A percentile compares a stretch with the other conserved stretches of the same genome.
Conservation (phyloP, 768 basidiomycete genomes). For the Tulasnella sp. region DNA sequence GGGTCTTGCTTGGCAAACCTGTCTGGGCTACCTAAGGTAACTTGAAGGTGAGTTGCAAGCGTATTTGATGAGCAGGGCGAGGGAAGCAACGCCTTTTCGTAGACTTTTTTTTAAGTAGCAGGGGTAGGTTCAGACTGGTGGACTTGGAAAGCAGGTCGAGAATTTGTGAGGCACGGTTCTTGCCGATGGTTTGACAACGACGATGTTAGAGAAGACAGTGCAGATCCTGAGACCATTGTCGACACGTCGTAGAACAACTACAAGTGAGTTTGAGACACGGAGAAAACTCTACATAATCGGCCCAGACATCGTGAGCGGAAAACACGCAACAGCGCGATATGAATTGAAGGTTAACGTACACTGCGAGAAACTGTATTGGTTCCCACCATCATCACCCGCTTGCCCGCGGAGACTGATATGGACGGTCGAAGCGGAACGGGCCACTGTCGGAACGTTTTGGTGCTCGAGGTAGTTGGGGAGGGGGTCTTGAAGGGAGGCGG, state of each 20-base stretch:
- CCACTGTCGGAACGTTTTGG: background rate
- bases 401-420: slow-evolving; percentile 35
- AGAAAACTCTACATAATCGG: slow-evolving; percentile 41
- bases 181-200: slow-evolving; percentile 19
- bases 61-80: slow-evolving; percentile 28
- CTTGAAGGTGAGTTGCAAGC: slow-evolving; percentile 35
- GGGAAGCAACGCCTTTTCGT: background rate
- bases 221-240: slow-evolving; percentile 46
- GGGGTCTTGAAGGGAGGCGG: slow-evolving; percentile 17
- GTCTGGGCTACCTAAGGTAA: slow-evolving; percentile 26
- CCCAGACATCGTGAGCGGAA: slow-evolving; percentile 42
- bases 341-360: slow-evolving; percentile 34
- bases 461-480: slow-evolving; percentile 26
- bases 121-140: no score
- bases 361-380: slow-evolving; percentile 57
- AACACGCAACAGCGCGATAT: background rate
- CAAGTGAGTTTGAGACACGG: slow-evolving; percentile 51
- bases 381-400: slow-evolving; percentile 61
- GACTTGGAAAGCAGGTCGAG: no score
- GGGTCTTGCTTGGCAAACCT: slow-evolving; percentile 22
- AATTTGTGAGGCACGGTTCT: slow-evolving; percentile 11
- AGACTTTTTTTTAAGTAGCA: background rate
- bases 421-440: slow-evolving; percentile 10
- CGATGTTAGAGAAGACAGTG: slow-evolving; percentile 19
- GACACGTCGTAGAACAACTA: slow-evolving; percentile 50